Evolutionary conservation across 768 basidiomycete species (phyloP).

Genomic region (Mycena amicta): DNA sequence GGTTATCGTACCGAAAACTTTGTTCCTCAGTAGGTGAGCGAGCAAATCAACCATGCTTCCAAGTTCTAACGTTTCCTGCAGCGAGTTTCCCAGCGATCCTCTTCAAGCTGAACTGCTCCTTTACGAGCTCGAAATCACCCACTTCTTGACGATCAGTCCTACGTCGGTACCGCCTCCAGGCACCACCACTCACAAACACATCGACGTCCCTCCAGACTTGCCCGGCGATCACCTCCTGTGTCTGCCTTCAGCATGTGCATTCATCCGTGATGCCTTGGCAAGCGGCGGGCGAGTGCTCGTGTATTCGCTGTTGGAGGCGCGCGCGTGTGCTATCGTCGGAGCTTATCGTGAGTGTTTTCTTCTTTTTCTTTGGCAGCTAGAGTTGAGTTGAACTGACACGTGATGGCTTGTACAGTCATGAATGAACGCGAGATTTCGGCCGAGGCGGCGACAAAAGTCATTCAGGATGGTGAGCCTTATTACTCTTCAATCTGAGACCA

Average conservation of each 20-base stretch:
- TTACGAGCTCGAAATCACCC: slow-evolving; percentile 52
- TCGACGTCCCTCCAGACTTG: slow-evolving; percentile 43
- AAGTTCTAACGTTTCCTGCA: slow-evolving; percentile 19
- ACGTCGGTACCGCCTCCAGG: slow-evolving; percentile 35
- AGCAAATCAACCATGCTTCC: background rate
- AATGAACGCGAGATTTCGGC: slow-evolving; percentile 37
- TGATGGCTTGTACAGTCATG: slow-evolving; percentile 50
- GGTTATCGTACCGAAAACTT: slow-evolving; percentile 48
- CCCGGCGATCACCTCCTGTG: slow-evolving; percentile 44
- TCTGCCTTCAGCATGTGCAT: slow-evolving; percentile 48
- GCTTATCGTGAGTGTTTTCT: slow-evolving; percentile 50
- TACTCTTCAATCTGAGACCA: background rate
- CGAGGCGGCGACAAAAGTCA: slow-evolving; percentile 39
- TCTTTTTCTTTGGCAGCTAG: slow-evolving; percentile 1
- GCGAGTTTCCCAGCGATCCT: slow-evolving; percentile 59
- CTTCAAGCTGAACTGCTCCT: slow-evolving; percentile 54
- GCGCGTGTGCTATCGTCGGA: slow-evolving; percentile 54
- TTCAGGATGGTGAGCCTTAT: slow-evolving; percentile 44
- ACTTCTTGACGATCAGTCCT: slow-evolving; percentile 58
- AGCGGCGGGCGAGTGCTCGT: slow-evolving; percentile 53
- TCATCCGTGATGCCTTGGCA: slow-evolving; percentile 45
- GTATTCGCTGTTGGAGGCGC: slow-evolving; percentile 54
- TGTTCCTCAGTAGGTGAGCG: slow-evolving; percentile 54
- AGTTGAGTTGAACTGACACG: slow-evolving; percentile 9
- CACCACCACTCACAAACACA: slow-evolving; percentile 42